These are phyloP conservation scores for Saccharomyces hybrid DNA, from an alignment of 1,139 yeast species.

Conservation along the genomic window DNA sequence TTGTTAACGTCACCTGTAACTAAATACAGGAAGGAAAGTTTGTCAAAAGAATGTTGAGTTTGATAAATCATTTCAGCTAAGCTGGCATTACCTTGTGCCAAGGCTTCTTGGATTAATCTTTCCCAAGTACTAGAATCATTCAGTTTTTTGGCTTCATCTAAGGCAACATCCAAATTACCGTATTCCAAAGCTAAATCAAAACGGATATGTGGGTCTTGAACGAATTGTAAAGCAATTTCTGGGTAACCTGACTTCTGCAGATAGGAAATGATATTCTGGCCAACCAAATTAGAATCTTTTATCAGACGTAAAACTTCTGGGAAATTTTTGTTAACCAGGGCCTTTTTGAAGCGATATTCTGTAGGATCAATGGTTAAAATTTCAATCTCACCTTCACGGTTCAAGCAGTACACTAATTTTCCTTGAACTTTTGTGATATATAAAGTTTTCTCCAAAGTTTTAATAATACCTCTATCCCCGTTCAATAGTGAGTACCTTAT, in stretches of 20 bases:
- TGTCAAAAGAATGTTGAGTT: constrained; percentile 78
- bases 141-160: constrained; percentile 76
- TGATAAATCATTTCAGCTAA: constrained; percentile 86
- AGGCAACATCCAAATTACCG: constrained; percentile 81
- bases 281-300: constrained; percentile 83
- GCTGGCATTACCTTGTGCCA: constrained; percentile 80
- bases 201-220: constrained; percentile 91
- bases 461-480: constrained; percentile 92
- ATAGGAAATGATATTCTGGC: constrained; percentile 93
- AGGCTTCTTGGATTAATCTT: constrained; percentile 76
- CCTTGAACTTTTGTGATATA: constrained; percentile 73
- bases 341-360: constrained; percentile 92
- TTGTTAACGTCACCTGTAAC: constrained; percentile 73
- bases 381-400: constrained; percentile 80
- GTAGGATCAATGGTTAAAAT: constrained; percentile 83
- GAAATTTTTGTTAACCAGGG: constrained; percentile 83
- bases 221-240: constrained; percentile 89
- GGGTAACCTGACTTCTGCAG: constrained; percentile 95
- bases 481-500: constrained; percentile 87
- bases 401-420: constrained; percentile 68
- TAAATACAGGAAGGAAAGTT: constrained; percentile 80
- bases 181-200: constrained; percentile 94
- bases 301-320: constrained; percentile 88
- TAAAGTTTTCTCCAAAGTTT: constrained; percentile 85
- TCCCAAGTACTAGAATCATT: constrained; percentile 71